These are phyloP conservation scores for Kingdonia uniflora DNA, from an alignment of 164 flowering plant genomes.

Conservation along the genomic window DNA sequence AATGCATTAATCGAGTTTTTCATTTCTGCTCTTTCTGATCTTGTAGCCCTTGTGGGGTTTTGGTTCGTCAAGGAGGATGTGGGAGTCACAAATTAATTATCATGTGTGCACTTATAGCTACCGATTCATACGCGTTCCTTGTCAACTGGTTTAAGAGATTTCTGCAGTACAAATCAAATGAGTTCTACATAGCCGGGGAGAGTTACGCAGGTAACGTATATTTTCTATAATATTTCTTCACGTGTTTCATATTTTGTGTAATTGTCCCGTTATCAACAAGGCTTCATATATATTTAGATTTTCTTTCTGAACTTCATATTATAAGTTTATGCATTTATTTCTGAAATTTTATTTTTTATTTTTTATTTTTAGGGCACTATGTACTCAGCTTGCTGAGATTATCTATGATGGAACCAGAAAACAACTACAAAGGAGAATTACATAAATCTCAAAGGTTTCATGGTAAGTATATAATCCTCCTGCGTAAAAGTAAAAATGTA, in stretches of 20 bases:
- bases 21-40: background rate
- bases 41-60: background rate
- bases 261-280: too few relatives aligned
- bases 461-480: slow-evolving; percentile 21
- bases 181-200: slow-evolving; percentile 77
- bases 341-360: background rate
- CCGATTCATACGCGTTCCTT: slow-evolving; percentile 38
- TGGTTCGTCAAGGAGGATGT: background rate
- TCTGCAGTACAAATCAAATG: slow-evolving; percentile 60
- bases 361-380: slow-evolving; percentile 34
- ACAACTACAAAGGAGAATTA: slow-evolving; percentile 16
- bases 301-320: too few relatives aligned
- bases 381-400: slow-evolving; percentile 70
- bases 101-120: slow-evolving; percentile 26
- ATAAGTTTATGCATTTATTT: background rate
- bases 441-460: slow-evolving; percentile 69
- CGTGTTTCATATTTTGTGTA: too few relatives aligned
- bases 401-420: slow-evolving; percentile 44
- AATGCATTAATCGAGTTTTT: too few relatives aligned
- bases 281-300: too few relatives aligned
- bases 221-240: background rate
- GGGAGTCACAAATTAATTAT: too few relatives aligned
- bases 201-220: slow-evolving; percentile 62
- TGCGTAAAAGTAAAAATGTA: too few relatives aligned
- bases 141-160: slow-evolving; percentile 70